A percentile compares a stretch with the other conserved stretches of the same genome.
Evolutionary conservation across 352 stramenopile genomes (phyloP).

Genomic region (Phytophthora citricola): DNA sequence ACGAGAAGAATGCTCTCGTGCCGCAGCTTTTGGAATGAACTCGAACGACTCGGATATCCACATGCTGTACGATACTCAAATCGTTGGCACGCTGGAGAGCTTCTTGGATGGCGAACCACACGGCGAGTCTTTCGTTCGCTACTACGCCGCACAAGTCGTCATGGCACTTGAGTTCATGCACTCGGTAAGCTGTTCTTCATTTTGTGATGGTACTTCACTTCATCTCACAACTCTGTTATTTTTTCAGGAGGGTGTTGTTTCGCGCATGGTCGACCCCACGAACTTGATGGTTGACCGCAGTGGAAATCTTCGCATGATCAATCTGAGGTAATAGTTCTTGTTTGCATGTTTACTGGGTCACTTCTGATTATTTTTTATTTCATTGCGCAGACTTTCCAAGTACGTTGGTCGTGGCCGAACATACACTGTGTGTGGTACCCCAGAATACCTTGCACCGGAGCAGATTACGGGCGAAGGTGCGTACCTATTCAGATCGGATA

Average conservation of each 20-base stretch:
- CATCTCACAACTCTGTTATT: constrained; percentile 3
- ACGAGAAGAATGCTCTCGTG: constrained; percentile 79
- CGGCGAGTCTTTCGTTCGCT: constrained; percentile 82
- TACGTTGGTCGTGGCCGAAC: constrained; percentile 85
- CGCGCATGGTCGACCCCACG: constrained; percentile 76
- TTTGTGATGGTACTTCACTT: not conserved
- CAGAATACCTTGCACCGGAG: constrained; percentile 86
- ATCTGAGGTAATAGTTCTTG: constrained; percentile 58
- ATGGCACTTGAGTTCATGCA: constrained; percentile 86
- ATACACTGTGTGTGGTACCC: constrained; percentile 88
- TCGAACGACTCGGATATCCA: constrained; percentile 86
- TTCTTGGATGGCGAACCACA: constrained; percentile 75
- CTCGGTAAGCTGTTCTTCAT: constrained; percentile 42
- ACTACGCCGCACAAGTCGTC: constrained; percentile 88
- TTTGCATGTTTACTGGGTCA: not conserved
- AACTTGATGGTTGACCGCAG: constrained; percentile 85
- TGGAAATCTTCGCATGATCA: constrained; percentile 85
- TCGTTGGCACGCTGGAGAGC: constrained; percentile 84
- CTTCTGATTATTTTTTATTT: constrained; percentile 5
- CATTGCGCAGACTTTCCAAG: constrained; percentile 68
- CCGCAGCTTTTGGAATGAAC: constrained; percentile 74
- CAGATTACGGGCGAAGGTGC: constrained; percentile 88
- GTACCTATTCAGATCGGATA: not conserved
- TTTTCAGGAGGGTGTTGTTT: constrained; percentile 79
- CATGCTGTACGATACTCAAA: constrained; percentile 79